Evolutionary conservation across 1,284 basidiomycete species (phyloP).

Genomic region (Ustilago loliicola): DNA sequence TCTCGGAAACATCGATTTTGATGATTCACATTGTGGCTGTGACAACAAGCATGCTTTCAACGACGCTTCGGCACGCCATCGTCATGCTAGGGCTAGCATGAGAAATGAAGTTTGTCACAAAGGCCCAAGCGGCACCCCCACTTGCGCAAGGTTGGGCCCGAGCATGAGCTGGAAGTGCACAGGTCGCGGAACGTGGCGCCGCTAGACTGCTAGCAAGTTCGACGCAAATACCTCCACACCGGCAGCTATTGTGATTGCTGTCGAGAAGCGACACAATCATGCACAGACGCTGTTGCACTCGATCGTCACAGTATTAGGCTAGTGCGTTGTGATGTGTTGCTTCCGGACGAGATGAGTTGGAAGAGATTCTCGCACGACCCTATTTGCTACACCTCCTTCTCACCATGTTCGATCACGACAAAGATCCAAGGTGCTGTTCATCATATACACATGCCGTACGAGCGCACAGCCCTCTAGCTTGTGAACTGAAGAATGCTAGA

Average conservation of each 20-base stretch:
- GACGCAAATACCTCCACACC: neutral
- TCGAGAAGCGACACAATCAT: neutral
- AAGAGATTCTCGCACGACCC: neutral
- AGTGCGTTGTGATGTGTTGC: neutral
- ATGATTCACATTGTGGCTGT: conserved; percentile 2
- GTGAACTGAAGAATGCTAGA: neutral
- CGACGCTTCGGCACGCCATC: conserved; percentile 1
- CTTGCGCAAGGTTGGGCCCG: neutral
- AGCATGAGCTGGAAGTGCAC: neutral
- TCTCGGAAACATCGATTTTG: neutral
- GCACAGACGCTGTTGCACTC: neutral
- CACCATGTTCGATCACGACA: neutral
- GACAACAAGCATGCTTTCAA: conserved; percentile 3
- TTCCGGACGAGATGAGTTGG: neutral
- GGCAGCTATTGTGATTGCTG: neutral
- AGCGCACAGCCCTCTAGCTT: neutral
- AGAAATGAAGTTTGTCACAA: too few relatives aligned
- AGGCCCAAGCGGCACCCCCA: neutral
- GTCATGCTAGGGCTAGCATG: neutral
- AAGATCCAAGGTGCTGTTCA: neutral
- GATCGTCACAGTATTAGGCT: neutral
- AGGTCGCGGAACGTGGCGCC: neutral
- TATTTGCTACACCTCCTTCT: neutral
- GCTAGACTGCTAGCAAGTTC: neutral
- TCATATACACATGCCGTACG: neutral